phyloP scores from a whole-genome alignment of 768 basidiomycete species.

The Russula vinacea region DNA sequence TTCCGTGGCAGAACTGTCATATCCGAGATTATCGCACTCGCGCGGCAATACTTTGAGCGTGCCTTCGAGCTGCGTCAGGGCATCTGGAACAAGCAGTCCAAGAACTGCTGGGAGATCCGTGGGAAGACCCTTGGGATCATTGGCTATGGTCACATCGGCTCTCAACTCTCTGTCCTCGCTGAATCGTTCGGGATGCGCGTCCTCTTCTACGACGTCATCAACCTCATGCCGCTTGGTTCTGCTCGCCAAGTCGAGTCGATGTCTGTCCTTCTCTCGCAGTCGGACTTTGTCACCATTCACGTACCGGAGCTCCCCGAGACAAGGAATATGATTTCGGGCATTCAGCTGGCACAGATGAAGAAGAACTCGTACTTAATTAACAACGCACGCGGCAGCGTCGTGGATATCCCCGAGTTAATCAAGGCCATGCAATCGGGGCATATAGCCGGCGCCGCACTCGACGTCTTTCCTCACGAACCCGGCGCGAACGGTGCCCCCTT shows the following conservation, averaged over 20 bases:
- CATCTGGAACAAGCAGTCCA: conserved; percentile 98
- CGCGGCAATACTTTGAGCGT: conserved; percentile 90
- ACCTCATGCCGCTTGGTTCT: conserved; percentile 95
- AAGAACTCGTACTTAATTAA: conserved; percentile 93
- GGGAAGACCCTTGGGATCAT: conserved; percentile 98
- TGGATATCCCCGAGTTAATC: conserved; percentile 91
- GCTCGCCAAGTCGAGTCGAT: conserved; percentile 88
- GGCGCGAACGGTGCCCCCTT: conserved; percentile 87
- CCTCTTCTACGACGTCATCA: conserved; percentile 91
- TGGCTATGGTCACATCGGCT: conserved; percentile 97
- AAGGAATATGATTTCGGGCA: conserved; percentile 81
- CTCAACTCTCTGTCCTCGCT: conserved; percentile 94
- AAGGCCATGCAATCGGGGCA: conserved; percentile 78
- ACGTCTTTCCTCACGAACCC: conserved; percentile 94
- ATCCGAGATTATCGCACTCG: conserved; percentile 88
- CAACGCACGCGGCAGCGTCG: conserved; percentile 93
- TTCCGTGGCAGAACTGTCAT: conserved; percentile 99
- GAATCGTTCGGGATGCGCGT: conserved; percentile 96
- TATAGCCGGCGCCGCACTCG: conserved; percentile 86
- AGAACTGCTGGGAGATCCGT: conserved; percentile 95
- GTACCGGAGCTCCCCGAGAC: conserved; percentile 97
- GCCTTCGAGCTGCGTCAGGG: conserved; percentile 83
- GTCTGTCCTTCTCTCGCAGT: conserved; percentile 61
- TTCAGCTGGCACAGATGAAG: conserved; percentile 88
- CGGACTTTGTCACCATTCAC: conserved; percentile 95